Evolutionary conservation across 805 yeast species (phyloP), one percentile per base, ranked within the genome.

Genomic region (Helenozyma baotianmanensis): DNA sequence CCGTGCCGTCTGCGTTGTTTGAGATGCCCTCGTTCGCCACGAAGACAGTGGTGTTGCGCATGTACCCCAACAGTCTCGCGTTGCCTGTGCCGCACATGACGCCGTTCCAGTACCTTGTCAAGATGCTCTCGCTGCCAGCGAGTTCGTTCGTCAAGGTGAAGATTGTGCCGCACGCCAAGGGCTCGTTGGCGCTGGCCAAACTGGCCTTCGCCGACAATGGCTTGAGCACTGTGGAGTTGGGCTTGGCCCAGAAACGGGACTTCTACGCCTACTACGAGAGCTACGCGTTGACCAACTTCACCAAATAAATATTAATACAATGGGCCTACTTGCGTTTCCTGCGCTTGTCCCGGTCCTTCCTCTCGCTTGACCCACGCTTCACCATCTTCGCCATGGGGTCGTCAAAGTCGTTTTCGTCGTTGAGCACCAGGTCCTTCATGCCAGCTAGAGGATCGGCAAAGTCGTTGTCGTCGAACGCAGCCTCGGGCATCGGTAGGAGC

Each of bases 21-120:
- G 33, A 39, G 9, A 27, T 32, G 15, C 37, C 32, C 25, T 32
- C 36, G 0, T 54, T 55, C 36, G 46, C 45, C 8, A 42, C 58
- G 36, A 68, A 63, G 35, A 56, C 69, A 0, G 31, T 70, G 23
- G 60, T 68, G 27, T 34, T 69, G 32, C 68, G 65, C 35, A 39
- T 56, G 12, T 47, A 51, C 17, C 78, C 78, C 1, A 38, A 46
- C 4, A 48, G 51, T 19, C 40, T 62, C 18, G 50, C 69, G 1
- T 50, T 70, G 14, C 64, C 72, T 1, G 50, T 66, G 9, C 69
- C 72, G 1, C 26, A 45, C 26, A 11, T 45, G 17, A 42, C 54
- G 9, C 36, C 33, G 24, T 34, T 35, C 6, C 35, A 41, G 23
- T 61, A 61, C 34, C 33, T 57, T 14, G 47, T 41, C 23, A 50